Evolutionary conservation across 805 yeast genomes (phyloP), one percentile per base, ranked within the genome.

Genomic region (Scheffersomyces ergatensis): DNA sequence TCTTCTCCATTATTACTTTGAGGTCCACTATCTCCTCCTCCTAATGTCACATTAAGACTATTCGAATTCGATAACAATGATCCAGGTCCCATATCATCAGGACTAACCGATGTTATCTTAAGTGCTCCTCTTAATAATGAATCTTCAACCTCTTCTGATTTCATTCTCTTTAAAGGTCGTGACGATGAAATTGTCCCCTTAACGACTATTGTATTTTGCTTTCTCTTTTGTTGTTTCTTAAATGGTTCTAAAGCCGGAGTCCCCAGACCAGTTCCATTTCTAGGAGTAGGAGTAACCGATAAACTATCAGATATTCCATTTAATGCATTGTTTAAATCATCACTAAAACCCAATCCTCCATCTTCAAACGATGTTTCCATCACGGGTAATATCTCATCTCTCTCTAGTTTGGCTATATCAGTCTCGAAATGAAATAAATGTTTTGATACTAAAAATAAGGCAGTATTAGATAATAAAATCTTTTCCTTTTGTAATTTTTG

Each of bases 381-480:
- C 0, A 77, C 76, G 2, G 89, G 88, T 32, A 90, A 59, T 18
- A 85, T 68, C n/a, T 95, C 97, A 40, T 88, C 96, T 37, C 77
- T 72, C 51, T 87, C 95, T 33, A 92, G 67, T 53, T 78, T 77
- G 43, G 79, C 79, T 37, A 92, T 82, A 50, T 87, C 95, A 16
- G 79, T 75, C 52, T 89, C 93, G 30, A 92, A 74, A 49, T 77
- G 77, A 39, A 72, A 71, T 44, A 89, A 67, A 58, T 92, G 96
- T 55, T 85, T 85, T 2, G 89, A 66, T 3, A 92, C 78, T 24
- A 85, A 60, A 57, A 83, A 85, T 35, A 92, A 70, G 3, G 95
- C 90, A 1, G 96, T 89, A 55, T 88, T 86, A 4, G 97, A 87
- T 30, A 89, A 62, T 11, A 83, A 65, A 36, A 84, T 77, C 64